Evolutionary conservation across 805 yeast species (phyloP), one percentile per base, ranked within the genome.

Genomic region (Nakazawaea molendinolei): DNA sequence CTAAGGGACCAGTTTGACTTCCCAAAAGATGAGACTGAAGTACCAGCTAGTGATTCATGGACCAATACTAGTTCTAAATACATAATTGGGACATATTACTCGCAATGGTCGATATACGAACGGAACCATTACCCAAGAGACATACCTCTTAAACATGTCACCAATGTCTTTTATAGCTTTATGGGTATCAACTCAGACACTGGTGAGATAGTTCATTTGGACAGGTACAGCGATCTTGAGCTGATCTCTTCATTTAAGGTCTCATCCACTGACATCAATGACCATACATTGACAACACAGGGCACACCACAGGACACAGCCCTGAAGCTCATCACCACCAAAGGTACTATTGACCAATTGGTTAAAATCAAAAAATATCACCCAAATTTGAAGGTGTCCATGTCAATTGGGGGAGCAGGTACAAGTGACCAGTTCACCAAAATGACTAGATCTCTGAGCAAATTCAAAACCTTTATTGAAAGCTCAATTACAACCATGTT

Each of bases 381-480:
- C 6, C 44, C 45, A 7, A 45, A 67, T 23, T 50, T 86, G 22
- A 75, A 77, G 42, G 62, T 78, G 0, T 61, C 76, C 3, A 66
- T 87, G 70, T 79, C 95, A 0, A 70, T 90, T 39, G 98, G 98
- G 5, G 98, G 98, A 0, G 59, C 61, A 9, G 79, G 87, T 27
- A 63, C 76, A 0, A 57, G 55, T 2, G 67, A 68, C 4, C 52
- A 63, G 0, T 67, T 71, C 39, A 53, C 53, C 16, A 53, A 60
- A 0, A 42, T 67, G 1, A 49, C 54, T 2, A 31, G 40, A 1
- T 46, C 51, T 24, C 34, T 31, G 2, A 12, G 22, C 2, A 55
- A 56, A 16, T 43, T 78, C 6, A 50, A 52, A 1, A 51, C 28
- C 0, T 85, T 89, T 53, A 70, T 76, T 2, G 34, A 50, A 1